Conservation (phyloP, 2,329 filamentous ascomycete species). For the Neofusicoccum laricinum region DNA sequence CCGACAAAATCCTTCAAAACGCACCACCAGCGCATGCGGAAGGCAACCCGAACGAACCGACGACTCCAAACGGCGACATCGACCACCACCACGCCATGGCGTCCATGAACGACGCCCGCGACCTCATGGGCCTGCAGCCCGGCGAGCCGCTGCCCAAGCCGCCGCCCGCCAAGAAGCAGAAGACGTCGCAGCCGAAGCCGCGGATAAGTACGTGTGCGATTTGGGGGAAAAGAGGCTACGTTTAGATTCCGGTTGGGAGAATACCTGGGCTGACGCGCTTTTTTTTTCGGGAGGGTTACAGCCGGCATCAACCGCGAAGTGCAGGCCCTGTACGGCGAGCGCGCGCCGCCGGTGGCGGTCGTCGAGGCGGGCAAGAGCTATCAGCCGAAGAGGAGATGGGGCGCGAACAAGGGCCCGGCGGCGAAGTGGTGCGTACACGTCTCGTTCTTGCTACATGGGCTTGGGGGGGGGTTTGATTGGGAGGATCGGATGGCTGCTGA, state of each 20-base stretch:
- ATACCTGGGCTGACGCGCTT: background rate
- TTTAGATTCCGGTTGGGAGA: no score
- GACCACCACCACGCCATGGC: conserved; percentile 18
- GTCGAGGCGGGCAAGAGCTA: conserved; percentile 41
- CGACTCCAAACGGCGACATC: background rate
- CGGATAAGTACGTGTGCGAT: conserved; percentile 1
- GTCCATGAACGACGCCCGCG: conserved; percentile 21
- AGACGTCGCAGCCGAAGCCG: conserved; percentile 11
- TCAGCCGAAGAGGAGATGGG: conserved; percentile 30
- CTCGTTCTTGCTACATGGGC: background rate
- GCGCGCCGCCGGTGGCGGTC: conserved; percentile 39
- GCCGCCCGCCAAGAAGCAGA: conserved; percentile 17
- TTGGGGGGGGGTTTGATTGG: background rate
- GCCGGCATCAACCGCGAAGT: conserved; percentile 41
- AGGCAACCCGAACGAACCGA: background rate
- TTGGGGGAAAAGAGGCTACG: no score
- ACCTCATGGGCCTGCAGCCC: conserved; percentile 21
- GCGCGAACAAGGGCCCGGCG: conserved; percentile 35
- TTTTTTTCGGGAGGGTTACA: conserved; percentile 19
- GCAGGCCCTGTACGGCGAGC: conserved; percentile 39
- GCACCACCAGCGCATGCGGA: background rate
- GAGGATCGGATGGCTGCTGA: background rate
- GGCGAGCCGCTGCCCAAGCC: conserved; percentile 8
- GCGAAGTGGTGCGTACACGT: conserved; percentile 34
- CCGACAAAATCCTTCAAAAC: no score